These are phyloP conservation scores for Sporothrix pseudoabietina DNA, from an alignment of 2,329 filamentous ascomycete species.

Conservation along the genomic window DNA sequence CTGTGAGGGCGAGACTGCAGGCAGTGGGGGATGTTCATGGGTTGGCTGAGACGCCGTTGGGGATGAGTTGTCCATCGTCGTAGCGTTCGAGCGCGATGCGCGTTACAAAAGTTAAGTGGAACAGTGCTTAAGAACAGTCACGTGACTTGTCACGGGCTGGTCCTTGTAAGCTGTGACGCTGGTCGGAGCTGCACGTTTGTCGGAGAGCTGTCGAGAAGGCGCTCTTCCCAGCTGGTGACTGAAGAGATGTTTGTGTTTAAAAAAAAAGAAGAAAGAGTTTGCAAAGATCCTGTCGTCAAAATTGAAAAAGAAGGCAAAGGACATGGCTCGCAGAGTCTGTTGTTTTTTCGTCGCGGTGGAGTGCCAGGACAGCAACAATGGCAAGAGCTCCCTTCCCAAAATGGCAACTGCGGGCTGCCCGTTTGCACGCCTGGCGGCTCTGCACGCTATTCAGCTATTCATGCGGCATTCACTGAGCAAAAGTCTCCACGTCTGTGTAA, in stretches of 20 bases:
- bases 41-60: conserved; percentile 4
- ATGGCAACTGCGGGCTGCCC: background rate
- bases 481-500: conserved; percentile 9
- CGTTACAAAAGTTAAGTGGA: conserved; percentile 17
- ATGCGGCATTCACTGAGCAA: background rate
- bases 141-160: background rate
- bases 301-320: background rate
- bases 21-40: background rate
- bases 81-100: conserved; percentile 2
- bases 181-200: background rate
- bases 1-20: background rate
- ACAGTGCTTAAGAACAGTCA: background rate
- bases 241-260: background rate
- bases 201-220: background rate
- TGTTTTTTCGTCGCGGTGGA: background rate
- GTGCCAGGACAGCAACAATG: background rate
- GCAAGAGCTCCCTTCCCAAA: conserved; percentile 18
- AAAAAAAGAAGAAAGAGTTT: background rate
- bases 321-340: background rate
- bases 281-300: background rate
- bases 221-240: background rate
- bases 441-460: background rate
- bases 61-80: background rate
- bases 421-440: background rate
- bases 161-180: background rate